A percentile compares a stretch with the other conserved stretches of the same genome.
phyloP scores from a whole-genome alignment of 1,284 basidiomycete genomes.

The Neolentinus lepideus region DNA sequence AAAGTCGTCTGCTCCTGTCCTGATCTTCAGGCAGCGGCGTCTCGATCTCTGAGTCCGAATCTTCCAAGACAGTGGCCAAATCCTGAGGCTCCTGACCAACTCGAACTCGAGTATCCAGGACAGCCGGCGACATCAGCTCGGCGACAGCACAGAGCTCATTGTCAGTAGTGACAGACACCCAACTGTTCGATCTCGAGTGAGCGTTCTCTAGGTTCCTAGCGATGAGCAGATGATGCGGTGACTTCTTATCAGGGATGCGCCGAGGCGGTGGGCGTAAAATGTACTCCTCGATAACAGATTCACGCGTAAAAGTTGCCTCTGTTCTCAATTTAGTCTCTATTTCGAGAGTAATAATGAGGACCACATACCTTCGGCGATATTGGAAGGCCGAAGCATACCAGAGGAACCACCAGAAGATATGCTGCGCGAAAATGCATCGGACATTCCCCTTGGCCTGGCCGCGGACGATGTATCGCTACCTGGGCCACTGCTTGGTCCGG shows the following conservation, averaged over 20 bases:
- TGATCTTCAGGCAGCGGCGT: neutral
- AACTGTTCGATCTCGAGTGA: slow-evolving; percentile 10
- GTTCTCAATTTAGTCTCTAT: neutral
- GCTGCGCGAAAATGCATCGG: slow-evolving; percentile 28
- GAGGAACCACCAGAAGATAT: neutral
- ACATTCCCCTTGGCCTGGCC: slow-evolving; percentile 42
- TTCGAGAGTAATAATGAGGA: neutral
- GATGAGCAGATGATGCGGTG: neutral
- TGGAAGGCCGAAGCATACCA: neutral
- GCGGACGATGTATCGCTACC: slow-evolving; percentile 18
- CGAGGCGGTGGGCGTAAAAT: neutral
- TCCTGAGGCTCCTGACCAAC: neutral
- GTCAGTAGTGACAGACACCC: slow-evolving; percentile 23
- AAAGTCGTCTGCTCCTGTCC: neutral
- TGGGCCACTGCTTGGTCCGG: slow-evolving; percentile 10
- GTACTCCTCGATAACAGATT: neutral
- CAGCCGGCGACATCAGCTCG: slow-evolving; percentile 21
- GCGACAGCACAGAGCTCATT: slow-evolving; percentile 25
- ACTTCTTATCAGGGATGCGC: neutral
- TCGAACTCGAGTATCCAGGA: slow-evolving; percentile 6
- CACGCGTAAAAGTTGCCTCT: neutral
- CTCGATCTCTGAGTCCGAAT: slow-evolving; percentile 1
- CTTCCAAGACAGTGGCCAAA: neutral
- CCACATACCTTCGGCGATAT: neutral
- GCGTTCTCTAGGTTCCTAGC: neutral